Evolutionary conservation across 169 alveolate species (phyloP), one percentile per base, ranked within the genome.

Genomic region (Plasmodium berghei): DNA sequence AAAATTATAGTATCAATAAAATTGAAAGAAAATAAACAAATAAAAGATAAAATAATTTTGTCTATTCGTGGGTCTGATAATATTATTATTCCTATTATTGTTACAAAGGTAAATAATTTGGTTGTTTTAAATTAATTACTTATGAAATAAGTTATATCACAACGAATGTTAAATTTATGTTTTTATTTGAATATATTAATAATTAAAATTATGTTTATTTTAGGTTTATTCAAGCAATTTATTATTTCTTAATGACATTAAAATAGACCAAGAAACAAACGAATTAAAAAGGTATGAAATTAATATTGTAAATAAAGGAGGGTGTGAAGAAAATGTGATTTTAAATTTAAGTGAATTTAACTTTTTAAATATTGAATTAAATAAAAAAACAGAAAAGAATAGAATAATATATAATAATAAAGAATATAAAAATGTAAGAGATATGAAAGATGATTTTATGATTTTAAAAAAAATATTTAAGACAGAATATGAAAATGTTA

Each of bases 31-130:
- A 34, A n/a, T 18, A 67, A 67, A 83, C 67, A 83, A 67, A 67
- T 83, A n/a, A 83, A 83, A 20, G 90, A 83, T 34, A 83, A 83
- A 67, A 12, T 83, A 52, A 62, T 83, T 9, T 71, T 83, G 26
- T 12, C 61, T 40, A 16, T 83, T 54, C 67, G 90, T 16, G 85
- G 83, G 10, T 22, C 61, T 6, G 73, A 58, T 40, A 48, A 83
- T n/a, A 22, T 83, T 1, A 12, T 55, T 42, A 58, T 83, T 16
- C 90, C 90, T 49, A 28, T 83, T 49, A 83, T 48, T 40, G 69
- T 52, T 16, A 83, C 55, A 72, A 83, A 64, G 22, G 66, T 54
- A 4, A 8, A 24, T 1, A 34, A 34, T 34, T 34, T 3, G 42
- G 8, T 34, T 3, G 42, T 3, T 34, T 34, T 34, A 34, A 34